Evolutionary conservation across 176 grass and related monocot genomes (phyloP).

Genomic region (Puccinellia tenuiflora): DNA sequence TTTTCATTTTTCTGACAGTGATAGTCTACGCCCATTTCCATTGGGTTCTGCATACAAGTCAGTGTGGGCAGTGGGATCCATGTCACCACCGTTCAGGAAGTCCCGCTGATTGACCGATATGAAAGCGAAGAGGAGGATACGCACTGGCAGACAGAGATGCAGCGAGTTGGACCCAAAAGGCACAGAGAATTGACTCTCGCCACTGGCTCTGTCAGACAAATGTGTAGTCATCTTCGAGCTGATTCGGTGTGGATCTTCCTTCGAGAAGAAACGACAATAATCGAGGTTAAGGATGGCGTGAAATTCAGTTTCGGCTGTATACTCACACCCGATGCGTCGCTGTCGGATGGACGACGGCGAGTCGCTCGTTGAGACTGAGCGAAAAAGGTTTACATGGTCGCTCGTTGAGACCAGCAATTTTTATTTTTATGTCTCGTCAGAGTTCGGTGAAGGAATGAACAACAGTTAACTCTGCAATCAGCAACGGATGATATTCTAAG

Average conservation of each 20-base stretch:
- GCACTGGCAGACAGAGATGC: background rate
- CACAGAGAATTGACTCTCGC: background rate
- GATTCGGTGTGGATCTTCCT: background rate
- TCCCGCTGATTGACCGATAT: background rate
- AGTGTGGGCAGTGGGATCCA: background rate
- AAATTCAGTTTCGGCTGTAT: background rate
- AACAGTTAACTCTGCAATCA: background rate
- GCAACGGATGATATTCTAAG: background rate
- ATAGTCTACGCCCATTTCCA: background rate
- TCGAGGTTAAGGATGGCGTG: background rate
- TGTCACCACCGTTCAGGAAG: background rate
- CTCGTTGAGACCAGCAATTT: too few species aligned
- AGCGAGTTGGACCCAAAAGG: background rate
- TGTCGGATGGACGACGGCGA: background rate
- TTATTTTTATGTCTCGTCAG: background rate
- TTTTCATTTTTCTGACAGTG: background rate
- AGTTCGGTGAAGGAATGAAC: background rate
- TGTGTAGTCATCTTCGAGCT: background rate
- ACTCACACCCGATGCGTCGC: background rate
- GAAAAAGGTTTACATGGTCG: too few species aligned
- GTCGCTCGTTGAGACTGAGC: background rate
- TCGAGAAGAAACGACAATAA: too few species aligned
- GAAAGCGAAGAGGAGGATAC: slow-evolving; percentile 3
- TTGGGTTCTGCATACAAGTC: background rate
- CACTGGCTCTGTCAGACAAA: background rate